A percentile compares a stretch with the other conserved stretches of the same genome.
phyloP scores from a whole-genome alignment of 441 rosid genomes.

The Eutrema salsugineum region DNA sequence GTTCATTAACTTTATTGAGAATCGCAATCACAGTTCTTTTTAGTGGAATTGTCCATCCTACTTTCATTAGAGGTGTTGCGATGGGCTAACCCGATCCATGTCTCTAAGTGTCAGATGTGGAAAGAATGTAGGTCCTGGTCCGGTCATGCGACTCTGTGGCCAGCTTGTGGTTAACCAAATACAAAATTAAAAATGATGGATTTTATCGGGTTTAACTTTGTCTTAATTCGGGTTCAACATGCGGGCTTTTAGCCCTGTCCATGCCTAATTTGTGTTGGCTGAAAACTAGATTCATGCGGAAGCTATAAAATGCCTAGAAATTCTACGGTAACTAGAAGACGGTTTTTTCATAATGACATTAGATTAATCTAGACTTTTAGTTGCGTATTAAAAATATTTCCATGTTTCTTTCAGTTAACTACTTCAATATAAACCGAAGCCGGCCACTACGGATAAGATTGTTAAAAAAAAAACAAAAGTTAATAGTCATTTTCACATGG shows the following conservation, averaged over 20 bases:
- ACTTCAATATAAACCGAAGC: not conserved
- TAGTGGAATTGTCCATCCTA: no score
- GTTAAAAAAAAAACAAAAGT: not conserved
- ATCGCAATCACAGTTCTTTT: no score
- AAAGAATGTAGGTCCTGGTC: not conserved
- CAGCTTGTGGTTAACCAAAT: not conserved
- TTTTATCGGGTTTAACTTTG: not conserved
- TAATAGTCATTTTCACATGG: constrained; percentile 28
- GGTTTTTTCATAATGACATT: no score
- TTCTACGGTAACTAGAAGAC: no score
- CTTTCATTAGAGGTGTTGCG: not conserved
- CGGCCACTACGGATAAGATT: not conserved
- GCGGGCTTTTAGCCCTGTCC: not conserved
- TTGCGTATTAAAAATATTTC: not conserved
- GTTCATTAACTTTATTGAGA: no score
- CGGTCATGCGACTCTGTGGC: not conserved
- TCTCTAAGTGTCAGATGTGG: not conserved
- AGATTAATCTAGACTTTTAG: not conserved
- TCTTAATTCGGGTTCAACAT: not conserved
- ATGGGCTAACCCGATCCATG: not conserved
- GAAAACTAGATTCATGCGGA: not conserved
- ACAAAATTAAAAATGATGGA: not conserved
- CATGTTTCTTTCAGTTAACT: not conserved
- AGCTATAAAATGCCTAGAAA: not conserved
- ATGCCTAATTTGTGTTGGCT: not conserved